Base-by-base conservation (phyloP, 306 rosid genomes). In the Castanea crenata region DNA sequence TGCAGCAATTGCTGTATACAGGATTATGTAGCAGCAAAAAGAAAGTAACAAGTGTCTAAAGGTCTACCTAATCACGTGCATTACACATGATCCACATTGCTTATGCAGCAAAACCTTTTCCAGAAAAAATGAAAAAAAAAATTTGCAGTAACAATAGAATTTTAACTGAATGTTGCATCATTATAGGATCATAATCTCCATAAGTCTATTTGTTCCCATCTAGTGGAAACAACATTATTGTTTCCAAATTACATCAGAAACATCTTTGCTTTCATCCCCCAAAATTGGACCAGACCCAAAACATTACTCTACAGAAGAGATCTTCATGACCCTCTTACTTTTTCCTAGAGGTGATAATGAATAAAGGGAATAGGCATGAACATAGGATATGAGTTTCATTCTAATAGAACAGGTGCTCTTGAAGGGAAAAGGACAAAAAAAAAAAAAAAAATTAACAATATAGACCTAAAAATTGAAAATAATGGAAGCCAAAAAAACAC, bases 391-490 rank as follows among this genome's bases (percentile, higher is more conserved):
- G 73, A 80, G 82, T 76, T 82, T 76, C 84, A 74, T 76, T 76
- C 54, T 59, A 75, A 76, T 76, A 41, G 75, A 78, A 87, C 83
- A 84, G 83, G 73, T 76, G 82, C 83, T 76, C 85, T 79, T 76
- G 79, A 79, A 71, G 76, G 80, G 11, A 41, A 41, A 41, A 41
- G 46, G 46, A 41, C 46, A 77, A 75, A 84, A 59, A 77, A 44
- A 51, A 44, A 83, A 84, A 81, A 76, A 87, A 84, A 84, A 79
- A 73, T 77, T 87, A 73, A 83, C 64, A 86, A 78, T 73, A 71
- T 80, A 83, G 74, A 68, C 91, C 91, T 90, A 91, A 85, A 75
- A 51, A 74, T 79, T 85, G 32, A 80, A 81, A 84, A 82, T 84
- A 87, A 81, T 83, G 87, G 75, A 64, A 76, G 83, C 86, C 82